Evolutionary conservation across 164 flowering plant species (phyloP).

Genomic region (Magnolia sinica): DNA sequence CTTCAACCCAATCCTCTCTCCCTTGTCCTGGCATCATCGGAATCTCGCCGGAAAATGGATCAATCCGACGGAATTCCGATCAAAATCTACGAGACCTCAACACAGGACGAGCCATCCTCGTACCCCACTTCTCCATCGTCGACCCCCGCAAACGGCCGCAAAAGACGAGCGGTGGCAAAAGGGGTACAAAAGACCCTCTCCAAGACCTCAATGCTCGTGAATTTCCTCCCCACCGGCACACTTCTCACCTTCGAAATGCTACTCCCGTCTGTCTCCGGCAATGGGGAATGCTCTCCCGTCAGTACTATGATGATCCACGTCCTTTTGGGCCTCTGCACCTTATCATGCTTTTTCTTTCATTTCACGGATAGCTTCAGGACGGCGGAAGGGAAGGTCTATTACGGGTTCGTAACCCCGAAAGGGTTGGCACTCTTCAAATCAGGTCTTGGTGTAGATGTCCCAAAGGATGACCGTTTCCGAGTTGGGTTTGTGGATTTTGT

Average conservation of each 20-base stretch:
- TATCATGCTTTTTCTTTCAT: constrained; percentile 96
- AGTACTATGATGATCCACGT: constrained; percentile 48
- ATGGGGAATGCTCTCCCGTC: constrained; percentile 61
- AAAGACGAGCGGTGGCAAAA: constrained; percentile 15
- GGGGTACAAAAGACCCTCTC: constrained; percentile 58
- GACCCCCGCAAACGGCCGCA: constrained; percentile 4
- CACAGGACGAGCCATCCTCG: constrained; percentile 15
- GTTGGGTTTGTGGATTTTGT: constrained; percentile 68
- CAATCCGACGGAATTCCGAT: constrained; percentile 37
- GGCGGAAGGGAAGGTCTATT: constrained; percentile 78
- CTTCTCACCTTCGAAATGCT: constrained; percentile 92
- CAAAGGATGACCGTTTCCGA: constrained; percentile 59
- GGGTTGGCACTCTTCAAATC: constrained; percentile 78
- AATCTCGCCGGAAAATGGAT: constrained; percentile 33
- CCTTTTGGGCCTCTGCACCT: constrained; percentile 59
- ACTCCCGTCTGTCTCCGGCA: constrained; percentile 64
- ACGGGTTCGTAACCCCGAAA: constrained; percentile 75
- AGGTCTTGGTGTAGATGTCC: constrained; percentile 51
- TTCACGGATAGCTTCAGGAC: constrained; percentile 86
- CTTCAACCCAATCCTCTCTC: not conserved
- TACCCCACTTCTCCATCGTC: constrained; percentile 8
- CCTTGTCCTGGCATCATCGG: constrained; percentile 19
- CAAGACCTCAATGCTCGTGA: constrained; percentile 82
- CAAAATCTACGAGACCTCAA: constrained; percentile 53
- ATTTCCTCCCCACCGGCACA: constrained; percentile 96